These are phyloP conservation scores for Sclerotinia minor DNA, from an alignment of 2,329 filamentous ascomycete species.

Conservation along the genomic window DNA sequence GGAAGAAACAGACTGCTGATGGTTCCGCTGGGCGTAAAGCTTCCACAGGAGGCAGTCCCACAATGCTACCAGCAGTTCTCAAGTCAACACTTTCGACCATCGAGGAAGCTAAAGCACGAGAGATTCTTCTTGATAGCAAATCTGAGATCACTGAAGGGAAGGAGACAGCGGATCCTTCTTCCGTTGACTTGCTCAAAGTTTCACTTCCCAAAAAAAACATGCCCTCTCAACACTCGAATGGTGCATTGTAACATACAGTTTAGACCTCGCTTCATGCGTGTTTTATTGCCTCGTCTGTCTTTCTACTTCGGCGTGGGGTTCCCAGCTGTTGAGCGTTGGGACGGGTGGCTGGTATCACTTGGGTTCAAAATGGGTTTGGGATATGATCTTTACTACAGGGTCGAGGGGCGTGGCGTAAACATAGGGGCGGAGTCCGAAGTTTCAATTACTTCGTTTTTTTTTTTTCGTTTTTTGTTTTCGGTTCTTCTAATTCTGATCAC, in stretches of 20 bases:
- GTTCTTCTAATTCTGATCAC: slow-evolving; percentile 5
- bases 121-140: slow-evolving; percentile 39
- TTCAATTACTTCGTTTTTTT: slow-evolving; percentile 7
- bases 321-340: slow-evolving; percentile 30
- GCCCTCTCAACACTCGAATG: slow-evolving; percentile 33
- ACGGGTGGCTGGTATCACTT: slow-evolving; percentile 25
- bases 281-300: slow-evolving; percentile 31
- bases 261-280: slow-evolving; percentile 35
- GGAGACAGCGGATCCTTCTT: slow-evolving; percentile 37
- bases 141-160: slow-evolving; percentile 43
- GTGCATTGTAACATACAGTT: slow-evolving; percentile 44
- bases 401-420: slow-evolving; percentile 23
- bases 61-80: slow-evolving; percentile 40
- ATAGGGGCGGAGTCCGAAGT: slow-evolving; percentile 19
- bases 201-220: slow-evolving; percentile 28
- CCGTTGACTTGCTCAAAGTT: slow-evolving; percentile 23
- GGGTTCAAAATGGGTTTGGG: slow-evolving; percentile 36
- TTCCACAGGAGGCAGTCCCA: slow-evolving; percentile 39
- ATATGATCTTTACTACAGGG: slow-evolving; percentile 25
- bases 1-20: slow-evolving; percentile 45
- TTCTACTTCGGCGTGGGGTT: slow-evolving; percentile 33
- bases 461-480: slow-evolving; percentile 10
- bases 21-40: slow-evolving; percentile 30
- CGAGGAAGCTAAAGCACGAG: slow-evolving; percentile 47
- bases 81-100: slow-evolving; percentile 45